phyloP scores from a whole-genome alignment of 441 rosid species.

The Bruguiera hainesii region DNA sequence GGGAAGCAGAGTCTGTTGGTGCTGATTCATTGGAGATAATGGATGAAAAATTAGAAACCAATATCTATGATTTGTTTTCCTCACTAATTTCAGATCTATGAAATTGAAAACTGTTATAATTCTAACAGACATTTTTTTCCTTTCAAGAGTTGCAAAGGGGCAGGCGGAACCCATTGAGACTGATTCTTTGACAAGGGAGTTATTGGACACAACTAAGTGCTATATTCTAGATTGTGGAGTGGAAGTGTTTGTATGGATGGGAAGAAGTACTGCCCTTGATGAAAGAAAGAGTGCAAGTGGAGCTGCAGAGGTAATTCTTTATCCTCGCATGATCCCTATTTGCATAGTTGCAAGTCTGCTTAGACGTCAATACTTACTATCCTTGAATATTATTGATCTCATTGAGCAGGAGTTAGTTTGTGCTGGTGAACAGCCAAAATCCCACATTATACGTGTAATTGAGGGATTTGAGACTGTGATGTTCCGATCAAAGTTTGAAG shows the following conservation, averaged over 20 bases:
- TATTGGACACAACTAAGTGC: conserved; percentile 74
- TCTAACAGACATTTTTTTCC: conserved; percentile 28
- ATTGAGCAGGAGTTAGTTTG: conserved; percentile 57
- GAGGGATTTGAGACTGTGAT: conserved; percentile 95
- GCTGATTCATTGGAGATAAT: not conserved
- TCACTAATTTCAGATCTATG: not conserved
- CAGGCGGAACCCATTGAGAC: conserved; percentile 58
- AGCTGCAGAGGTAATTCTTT: conserved; percentile 65
- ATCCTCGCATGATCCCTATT: conserved; percentile 17
- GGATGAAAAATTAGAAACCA: not conserved
- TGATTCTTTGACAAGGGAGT: conserved; percentile 68
- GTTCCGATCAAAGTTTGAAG: conserved; percentile 80
- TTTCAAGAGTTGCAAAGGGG: conserved; percentile 82
- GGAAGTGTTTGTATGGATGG: conserved; percentile 95
- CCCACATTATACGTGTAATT: conserved; percentile 70
- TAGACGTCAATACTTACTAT: conserved; percentile 18
- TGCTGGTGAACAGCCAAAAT: conserved; percentile 48
- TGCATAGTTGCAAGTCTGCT: conserved; percentile 13
- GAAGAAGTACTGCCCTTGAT: conserved; percentile 70
- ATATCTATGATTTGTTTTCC: not conserved
- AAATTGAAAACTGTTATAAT: not conserved
- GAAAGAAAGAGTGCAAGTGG: conserved; percentile 82
- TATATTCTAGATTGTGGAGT: conserved; percentile 75
- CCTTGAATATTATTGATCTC: conserved; percentile 20
- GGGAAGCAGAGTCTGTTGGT: not conserved